A percentile compares a stretch with the other conserved stretches of the same genome.
phyloP scores from a whole-genome alignment of 495 filamentous ascomycete species.

The Aspergillus bertholletiae region DNA sequence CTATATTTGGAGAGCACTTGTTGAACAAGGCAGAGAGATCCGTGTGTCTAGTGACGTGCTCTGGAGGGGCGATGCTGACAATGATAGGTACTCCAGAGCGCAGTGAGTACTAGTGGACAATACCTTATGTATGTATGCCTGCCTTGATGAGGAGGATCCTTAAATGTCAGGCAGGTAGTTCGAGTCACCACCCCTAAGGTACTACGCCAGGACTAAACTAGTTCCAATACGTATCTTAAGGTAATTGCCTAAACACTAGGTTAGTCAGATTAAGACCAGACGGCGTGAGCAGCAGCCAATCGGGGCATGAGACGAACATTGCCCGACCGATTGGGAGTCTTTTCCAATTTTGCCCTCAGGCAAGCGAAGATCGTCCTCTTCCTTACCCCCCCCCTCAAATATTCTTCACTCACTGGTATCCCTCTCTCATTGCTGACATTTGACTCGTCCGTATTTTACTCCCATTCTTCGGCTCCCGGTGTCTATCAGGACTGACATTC shows the following conservation, averaged over 20 bases:
- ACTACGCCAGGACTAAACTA: too few species aligned
- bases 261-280: neutral
- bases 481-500: neutral
- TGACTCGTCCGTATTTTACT: neutral
- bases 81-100: too few species aligned
- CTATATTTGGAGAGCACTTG: neutral
- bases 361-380: neutral
- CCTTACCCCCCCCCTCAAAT: too few species aligned
- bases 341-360: neutral
- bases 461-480: neutral
- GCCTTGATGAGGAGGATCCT: too few species aligned
- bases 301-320: conserved; percentile 1
- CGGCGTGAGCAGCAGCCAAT: conserved; percentile 3
- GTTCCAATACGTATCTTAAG: too few species aligned
- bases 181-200: too few species aligned
- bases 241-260: too few species aligned
- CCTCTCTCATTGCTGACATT: neutral
- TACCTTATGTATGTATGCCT: too few species aligned
- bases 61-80: neutral
- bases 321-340: neutral
- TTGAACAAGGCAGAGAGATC: neutral
- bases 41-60: neutral
- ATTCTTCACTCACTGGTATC: too few species aligned
- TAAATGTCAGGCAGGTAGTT: too few species aligned
- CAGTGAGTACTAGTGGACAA: too few species aligned